Evolutionary conservation across 345 rosid species (phyloP).

Genomic region (Citrus hindsii): DNA sequence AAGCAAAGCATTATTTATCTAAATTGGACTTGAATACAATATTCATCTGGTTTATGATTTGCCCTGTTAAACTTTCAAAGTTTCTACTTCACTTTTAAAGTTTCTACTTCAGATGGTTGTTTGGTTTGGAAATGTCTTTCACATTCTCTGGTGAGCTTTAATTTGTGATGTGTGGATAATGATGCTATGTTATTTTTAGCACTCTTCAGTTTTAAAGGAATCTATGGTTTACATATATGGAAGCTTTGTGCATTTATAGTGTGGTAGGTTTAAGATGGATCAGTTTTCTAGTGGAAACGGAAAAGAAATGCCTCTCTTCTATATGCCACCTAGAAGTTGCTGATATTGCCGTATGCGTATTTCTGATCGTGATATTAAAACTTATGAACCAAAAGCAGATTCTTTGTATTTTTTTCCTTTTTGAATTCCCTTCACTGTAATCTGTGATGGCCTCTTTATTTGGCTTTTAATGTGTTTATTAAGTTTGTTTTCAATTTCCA

Average conservation of each 20-base stretch:
- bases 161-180: background rate
- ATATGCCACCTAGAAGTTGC: background rate
- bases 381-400: background rate
- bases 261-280: background rate
- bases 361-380: background rate
- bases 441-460: slow-evolving; percentile 5
- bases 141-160: background rate
- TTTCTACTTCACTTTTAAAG: too few species aligned
- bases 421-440: background rate
- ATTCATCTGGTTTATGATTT: background rate
- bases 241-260: background rate
- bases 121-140: background rate
- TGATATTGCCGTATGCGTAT: too few species aligned
- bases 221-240: background rate
- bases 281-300: background rate
- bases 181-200: background rate
- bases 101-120: background rate
- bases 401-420: background rate
- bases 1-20: background rate
- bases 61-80: background rate
- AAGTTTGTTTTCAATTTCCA: slow-evolving; percentile 20
- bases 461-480: slow-evolving; percentile 18
- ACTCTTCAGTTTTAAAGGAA: background rate
- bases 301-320: background rate
- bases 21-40: background rate